Evolutionary conservation across 371 early-diverging fungal species (phyloP), one percentile per base, ranked within the genome.

Genomic region (Pancytospora philotis): DNA sequence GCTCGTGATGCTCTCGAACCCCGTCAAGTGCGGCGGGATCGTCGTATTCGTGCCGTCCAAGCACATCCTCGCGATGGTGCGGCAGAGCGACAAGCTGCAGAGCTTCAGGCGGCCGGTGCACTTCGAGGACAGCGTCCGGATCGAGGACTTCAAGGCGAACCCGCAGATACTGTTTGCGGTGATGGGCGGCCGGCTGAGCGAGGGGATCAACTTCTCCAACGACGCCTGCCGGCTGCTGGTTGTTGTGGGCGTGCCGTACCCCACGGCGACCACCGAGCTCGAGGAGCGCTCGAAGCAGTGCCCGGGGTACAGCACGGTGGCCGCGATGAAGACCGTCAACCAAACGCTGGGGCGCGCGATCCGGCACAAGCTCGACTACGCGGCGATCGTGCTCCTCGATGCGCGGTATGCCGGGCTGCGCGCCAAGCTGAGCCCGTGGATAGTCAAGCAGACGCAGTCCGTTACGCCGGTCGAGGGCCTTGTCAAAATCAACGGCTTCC

Each of bases 111-210:
- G 63, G 39, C 45, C 34, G 16, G 35, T 67, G 1, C 39, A 70
- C 28, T 79, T 73, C 69, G 80, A 78, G 39, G 74, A 76, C 27
- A 32, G 36, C 16, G n/a, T 22, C 19, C 41, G 6, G 25, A 67
- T 76, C 51, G 61, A 67, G 34, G 63, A 63, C 22, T 75, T 50
- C 30, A 68, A 58, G 36, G 60, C 45, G 1, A 27, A 63, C 10
- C 64, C 66, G 27, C 89, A 90, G 0, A 73, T 95, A 10, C 72
- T 98, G 50, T 81, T 96, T 50, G 87, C 89, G 63, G 95, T 98
- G 0, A 90, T 98, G 0, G 91, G 92, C 25, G 98, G 96, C 3
- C 89, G 87, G 73, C 84, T 96, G 84, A 89, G 90, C 63, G 97
- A 98, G 80, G 98, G 96, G 1, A 92, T 95, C 75, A 92, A 95